A percentile compares a stretch with the other conserved stretches of the same genome.
phyloP scores from a whole-genome alignment of 2,329 filamentous ascomycete genomes.

The Colletotrichum noveboracense region DNA sequence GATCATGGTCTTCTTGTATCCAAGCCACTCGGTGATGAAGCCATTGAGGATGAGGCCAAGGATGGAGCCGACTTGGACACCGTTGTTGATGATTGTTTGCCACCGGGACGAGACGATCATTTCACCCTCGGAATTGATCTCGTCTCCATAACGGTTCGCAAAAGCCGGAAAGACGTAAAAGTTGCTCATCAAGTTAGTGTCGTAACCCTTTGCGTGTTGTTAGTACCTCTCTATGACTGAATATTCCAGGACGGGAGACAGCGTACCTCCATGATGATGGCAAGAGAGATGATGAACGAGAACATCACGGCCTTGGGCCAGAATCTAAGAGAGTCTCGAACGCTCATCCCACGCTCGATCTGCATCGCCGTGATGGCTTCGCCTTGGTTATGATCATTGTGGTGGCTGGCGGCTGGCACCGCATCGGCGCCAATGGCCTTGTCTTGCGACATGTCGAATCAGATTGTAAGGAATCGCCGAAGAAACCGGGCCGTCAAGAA shows the following conservation, averaged over 20 bases:
- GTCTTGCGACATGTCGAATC: slow-evolving; percentile 9
- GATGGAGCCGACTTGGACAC: slow-evolving; percentile 49
- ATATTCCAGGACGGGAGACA: not conserved
- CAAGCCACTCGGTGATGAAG: slow-evolving; percentile 45
- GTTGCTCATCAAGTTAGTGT: slow-evolving; percentile 38
- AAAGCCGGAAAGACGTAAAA: slow-evolving; percentile 43
- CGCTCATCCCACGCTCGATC: slow-evolving; percentile 25
- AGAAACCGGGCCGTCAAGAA: not conserved
- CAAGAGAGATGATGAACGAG: slow-evolving; percentile 27
- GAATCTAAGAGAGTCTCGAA: slow-evolving; percentile 24
- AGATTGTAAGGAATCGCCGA: not conserved
- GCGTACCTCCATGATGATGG: slow-evolving; percentile 31
- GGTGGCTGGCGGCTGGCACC: slow-evolving; percentile 13
- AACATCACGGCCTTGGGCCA: slow-evolving; percentile 25
- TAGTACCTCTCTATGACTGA: not conserved
- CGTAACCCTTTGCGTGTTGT: slow-evolving; percentile 35
- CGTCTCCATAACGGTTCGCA: slow-evolving; percentile 40
- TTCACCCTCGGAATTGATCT: slow-evolving; percentile 34
- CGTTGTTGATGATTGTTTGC: slow-evolving; percentile 55
- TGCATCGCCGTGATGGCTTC: slow-evolving; percentile 20
- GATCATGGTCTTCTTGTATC: slow-evolving; percentile 49
- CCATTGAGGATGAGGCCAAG: slow-evolving; percentile 54
- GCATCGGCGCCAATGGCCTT: slow-evolving; percentile 9
- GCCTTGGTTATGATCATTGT: not conserved
- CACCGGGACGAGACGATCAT: slow-evolving; percentile 55